A percentile compares a stretch with the other conserved stretches of the same genome.
These are phyloP conservation scores for Sporothrix pallida DNA, from an alignment of 2,329 filamentous ascomycete species.

Conservation along the genomic window DNA sequence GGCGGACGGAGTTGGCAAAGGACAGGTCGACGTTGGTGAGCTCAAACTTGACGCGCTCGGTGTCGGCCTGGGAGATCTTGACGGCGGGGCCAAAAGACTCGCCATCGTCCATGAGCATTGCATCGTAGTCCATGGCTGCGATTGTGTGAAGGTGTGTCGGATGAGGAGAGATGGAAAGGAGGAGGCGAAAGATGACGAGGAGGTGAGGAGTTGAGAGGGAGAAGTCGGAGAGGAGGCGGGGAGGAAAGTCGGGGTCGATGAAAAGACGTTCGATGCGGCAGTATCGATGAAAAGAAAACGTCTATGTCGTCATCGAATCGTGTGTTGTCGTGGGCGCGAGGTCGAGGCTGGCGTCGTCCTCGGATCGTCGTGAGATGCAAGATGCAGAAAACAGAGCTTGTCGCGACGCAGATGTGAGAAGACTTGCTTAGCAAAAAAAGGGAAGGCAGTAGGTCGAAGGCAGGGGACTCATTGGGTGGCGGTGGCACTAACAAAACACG, in stretches of 20 bases:
- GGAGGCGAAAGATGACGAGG: neutral
- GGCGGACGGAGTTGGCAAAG: constrained; percentile 90
- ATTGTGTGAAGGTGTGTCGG: neutral
- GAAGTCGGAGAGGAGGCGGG: neutral
- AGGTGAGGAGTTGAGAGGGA: neutral
- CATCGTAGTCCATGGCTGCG: constrained; percentile 61
- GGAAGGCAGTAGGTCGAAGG: neutral
- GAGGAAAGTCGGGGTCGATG: neutral
- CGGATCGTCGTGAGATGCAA: neutral
- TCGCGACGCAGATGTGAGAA: constrained; percentile 19
- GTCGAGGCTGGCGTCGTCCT: neutral
- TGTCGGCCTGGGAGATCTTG: constrained; percentile 74
- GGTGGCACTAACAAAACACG: constrained; percentile 11
- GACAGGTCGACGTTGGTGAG: constrained; percentile 86
- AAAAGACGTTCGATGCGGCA: neutral
- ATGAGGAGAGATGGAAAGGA: neutral
- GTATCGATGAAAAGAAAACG: neutral
- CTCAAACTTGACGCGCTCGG: constrained; percentile 85
- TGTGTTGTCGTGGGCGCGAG: neutral
- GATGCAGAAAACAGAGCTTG: constrained; percentile 5
- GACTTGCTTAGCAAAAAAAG: constrained; percentile 7
- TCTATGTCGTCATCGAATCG: neutral
- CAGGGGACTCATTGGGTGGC: constrained; percentile 16
- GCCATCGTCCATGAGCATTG: constrained; percentile 62
- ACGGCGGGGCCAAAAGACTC: constrained; percentile 62